Base-by-base conservation (phyloP, 148 eudicot species). In the Vaccinium darrowii region DNA sequence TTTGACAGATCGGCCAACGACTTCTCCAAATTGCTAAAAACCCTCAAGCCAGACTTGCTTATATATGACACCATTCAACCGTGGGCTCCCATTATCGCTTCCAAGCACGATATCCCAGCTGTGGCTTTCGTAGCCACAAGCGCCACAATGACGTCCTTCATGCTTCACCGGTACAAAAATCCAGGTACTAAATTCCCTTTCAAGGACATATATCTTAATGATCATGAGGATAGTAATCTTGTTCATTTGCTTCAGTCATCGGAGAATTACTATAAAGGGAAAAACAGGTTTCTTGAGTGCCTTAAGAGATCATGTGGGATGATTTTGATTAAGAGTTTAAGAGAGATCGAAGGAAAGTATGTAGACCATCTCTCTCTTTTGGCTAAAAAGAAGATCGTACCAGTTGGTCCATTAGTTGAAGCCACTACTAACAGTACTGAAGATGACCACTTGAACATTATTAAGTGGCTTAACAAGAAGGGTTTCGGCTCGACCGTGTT, bases 11-110 rank as follows among this genome's bases (percentile, higher is more conserved):
- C 80, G 39, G 43, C 33, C 33, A 30, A 25, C 39, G 23, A 39
- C 21, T 76, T 83, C 75, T 74, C 80, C 11, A 39, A 43, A 7
- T 19, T 83, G 33, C 80, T 83, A 16, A 39, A 15, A 21, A 33
- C 33, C 18, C 23, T 36, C 8, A 83, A 83, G 21, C 80, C 85
- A 4, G 85, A 83, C 57, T 14, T 75, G 49, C 85, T 83, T 5
- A 83, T 83, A 14, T 83, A 83, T 15, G 85, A 83, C 62, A 83
- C 85, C 25, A 74, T 83, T 43, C 85, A 83, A 65, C 80, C 85
- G 0, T 83, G 85, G 85, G 85, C 85, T 50, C 85, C 85, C 14
- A 33, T 21, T 5, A 83, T 83, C 13, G 67, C 85, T 10, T 8
- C 39, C 23, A 54, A 53, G 49, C 51, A 53, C 11, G 54, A 57